phyloP scores from a whole-genome alignment of 768 basidiomycete species.

The Leccinum arenicola region DNA sequence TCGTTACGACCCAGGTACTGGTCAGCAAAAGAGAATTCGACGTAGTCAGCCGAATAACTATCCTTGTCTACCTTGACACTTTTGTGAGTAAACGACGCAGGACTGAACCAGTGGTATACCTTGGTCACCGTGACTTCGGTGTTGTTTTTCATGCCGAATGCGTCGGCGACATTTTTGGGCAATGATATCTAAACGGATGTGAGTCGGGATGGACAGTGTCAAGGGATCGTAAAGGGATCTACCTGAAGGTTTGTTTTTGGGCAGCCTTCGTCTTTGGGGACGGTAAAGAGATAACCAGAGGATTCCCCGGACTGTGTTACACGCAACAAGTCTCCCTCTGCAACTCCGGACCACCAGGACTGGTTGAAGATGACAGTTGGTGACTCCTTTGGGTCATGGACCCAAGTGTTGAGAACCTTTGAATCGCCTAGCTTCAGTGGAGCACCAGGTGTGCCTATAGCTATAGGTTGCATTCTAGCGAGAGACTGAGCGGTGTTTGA shows the following conservation, averaged over 20 bases:
- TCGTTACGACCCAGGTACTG: conserved; percentile 95
- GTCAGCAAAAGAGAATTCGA: conserved; percentile 92
- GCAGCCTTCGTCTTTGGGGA: conserved; percentile 60
- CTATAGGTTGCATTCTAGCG: conserved; percentile 42
- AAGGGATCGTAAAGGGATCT: neutral
- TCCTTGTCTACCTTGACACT: conserved; percentile 60
- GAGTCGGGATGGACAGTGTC: neutral
- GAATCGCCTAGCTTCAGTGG: conserved; percentile 62
- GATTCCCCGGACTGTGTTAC: conserved; percentile 45
- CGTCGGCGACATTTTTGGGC: conserved; percentile 63
- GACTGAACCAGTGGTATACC: conserved; percentile 34
- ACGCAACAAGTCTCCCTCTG: conserved; percentile 70
- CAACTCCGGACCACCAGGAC: conserved; percentile 73
- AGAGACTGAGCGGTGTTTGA: conserved; percentile 76
- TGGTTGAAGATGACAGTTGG: conserved; percentile 66
- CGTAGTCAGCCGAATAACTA: conserved; percentile 63
- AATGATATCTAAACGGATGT: conserved; percentile 59
- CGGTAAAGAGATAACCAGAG: conserved; percentile 60
- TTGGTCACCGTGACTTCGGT: conserved; percentile 71
- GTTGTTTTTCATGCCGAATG: conserved; percentile 68
- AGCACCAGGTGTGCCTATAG: conserved; percentile 16
- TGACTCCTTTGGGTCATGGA: conserved; percentile 65
- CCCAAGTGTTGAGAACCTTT: conserved; percentile 68
- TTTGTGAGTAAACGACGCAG: conserved; percentile 14
- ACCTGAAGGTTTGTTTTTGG: conserved; percentile 68